phyloP scores from a whole-genome alignment of 495 filamentous ascomycete species.

The Letharia lupina region DNA sequence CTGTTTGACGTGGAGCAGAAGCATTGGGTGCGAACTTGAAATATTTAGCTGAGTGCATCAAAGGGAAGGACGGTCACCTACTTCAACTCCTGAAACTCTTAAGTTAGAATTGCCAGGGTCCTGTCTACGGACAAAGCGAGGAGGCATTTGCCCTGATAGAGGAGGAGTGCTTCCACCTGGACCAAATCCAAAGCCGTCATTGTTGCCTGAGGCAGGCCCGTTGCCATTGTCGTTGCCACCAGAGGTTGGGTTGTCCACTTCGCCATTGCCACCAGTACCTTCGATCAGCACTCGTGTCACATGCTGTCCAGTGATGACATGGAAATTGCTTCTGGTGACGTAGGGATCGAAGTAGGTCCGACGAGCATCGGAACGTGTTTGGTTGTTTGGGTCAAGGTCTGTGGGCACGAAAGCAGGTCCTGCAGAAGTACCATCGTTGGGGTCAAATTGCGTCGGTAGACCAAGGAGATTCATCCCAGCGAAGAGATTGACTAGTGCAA shows the following conservation, averaged over 20 bases:
- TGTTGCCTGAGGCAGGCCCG: conserved; percentile 18
- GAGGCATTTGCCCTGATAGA: conserved; percentile 7
- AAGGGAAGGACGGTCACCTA: conserved; percentile 1
- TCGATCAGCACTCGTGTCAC: conserved; percentile 39
- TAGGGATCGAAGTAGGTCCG: conserved; percentile 38
- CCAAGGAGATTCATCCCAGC: conserved; percentile 42
- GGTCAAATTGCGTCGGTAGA: conserved; percentile 38
- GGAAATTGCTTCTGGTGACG: conserved; percentile 32
- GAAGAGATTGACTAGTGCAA: conserved; percentile 42
- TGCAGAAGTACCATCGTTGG: conserved; percentile 39
- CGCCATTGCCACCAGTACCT: conserved; percentile 17
- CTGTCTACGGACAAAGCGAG: conserved; percentile 19
- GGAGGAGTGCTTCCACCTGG: conserved; percentile 25
- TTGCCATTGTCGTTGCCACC: conserved; percentile 25
- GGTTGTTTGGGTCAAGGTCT: conserved; percentile 34
- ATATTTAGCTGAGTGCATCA: neutral
- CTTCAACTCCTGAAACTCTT: conserved; percentile 26
- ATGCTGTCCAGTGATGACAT: conserved; percentile 38
- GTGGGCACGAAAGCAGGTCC: conserved; percentile 42
- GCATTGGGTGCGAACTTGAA: conserved; percentile 25
- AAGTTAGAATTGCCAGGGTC: conserved; percentile 16
- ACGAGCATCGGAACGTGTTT: conserved; percentile 36
- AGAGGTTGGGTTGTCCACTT: conserved; percentile 19
- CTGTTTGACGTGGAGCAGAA: conserved; percentile 23
- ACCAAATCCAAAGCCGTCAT: conserved; percentile 26